A percentile compares a stretch with the other conserved stretches of the same genome.
Conservation (phyloP, 768 basidiomycete species). For the Cantharellus cinnabarinus region DNA sequence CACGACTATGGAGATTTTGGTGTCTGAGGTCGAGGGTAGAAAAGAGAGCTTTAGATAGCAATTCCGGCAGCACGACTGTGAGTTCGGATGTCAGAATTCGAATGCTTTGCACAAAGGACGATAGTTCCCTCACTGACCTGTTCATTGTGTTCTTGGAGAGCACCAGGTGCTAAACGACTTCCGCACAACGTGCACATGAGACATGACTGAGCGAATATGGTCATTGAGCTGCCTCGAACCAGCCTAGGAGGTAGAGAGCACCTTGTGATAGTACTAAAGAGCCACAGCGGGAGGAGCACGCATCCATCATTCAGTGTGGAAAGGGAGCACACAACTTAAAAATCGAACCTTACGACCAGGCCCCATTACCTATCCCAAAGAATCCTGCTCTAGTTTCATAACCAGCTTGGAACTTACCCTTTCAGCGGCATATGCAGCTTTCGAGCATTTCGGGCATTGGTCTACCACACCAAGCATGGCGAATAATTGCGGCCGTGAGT, state of each 20-base stretch:
- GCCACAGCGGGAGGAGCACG: not conserved
- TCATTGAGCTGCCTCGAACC: slow-evolving; percentile 2
- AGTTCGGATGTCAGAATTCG: not conserved
- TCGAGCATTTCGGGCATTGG: slow-evolving; percentile 48
- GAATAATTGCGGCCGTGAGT: too few relatives aligned
- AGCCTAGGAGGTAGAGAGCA: not conserved
- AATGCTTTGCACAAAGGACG: not conserved
- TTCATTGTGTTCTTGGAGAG: slow-evolving; percentile 65
- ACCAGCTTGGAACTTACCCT: not conserved
- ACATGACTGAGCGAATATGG: slow-evolving; percentile 77
- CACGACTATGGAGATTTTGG: slow-evolving; percentile 8
- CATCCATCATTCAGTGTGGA: not conserved
- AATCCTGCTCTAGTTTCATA: not conserved
- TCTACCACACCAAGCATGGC: too few relatives aligned
- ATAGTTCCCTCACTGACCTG: slow-evolving; percentile 30
- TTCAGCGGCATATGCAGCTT: slow-evolving; percentile 72
- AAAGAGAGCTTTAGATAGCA: slow-evolving; percentile 66
- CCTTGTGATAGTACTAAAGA: not conserved
- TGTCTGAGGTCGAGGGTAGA: slow-evolving; percentile 28
- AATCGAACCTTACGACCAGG: slow-evolving; percentile 64
- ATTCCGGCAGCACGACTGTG: slow-evolving; percentile 37
- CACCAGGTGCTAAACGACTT: slow-evolving; percentile 58
- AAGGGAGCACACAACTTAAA: not conserved
- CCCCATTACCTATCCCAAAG: slow-evolving; percentile 48
- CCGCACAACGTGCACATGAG: slow-evolving; percentile 56